Percentiles rank a stretch among this genome's conserved stretches.
These are phyloP conservation scores for Aspergillus uvarum DNA, from an alignment of 2,329 filamentous ascomycete genomes.

Conservation along the genomic window DNA sequence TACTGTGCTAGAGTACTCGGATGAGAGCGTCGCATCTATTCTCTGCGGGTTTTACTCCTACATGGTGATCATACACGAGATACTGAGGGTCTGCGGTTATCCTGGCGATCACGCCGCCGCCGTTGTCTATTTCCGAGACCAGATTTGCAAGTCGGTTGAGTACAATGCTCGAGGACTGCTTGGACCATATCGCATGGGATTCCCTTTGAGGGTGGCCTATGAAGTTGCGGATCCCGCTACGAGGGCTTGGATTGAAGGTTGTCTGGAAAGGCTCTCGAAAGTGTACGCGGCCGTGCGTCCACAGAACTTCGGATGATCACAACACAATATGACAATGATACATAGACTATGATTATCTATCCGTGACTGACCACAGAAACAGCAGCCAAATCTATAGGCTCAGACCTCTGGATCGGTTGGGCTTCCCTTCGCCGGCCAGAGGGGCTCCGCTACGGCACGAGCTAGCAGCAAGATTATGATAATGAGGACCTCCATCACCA, in stretches of 20 bases:
- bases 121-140: slow-evolving; percentile 27
- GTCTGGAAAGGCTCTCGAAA: slow-evolving; percentile 24
- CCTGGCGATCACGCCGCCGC: slow-evolving; percentile 25
- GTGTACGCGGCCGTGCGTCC: slow-evolving; percentile 26
- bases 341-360: too few species aligned
- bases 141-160: slow-evolving; percentile 34
- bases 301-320: slow-evolving; percentile 14
- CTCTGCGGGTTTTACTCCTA: slow-evolving; percentile 30
- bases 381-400: background rate
- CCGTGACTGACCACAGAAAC: too few species aligned
- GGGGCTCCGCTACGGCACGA: slow-evolving; percentile 24
- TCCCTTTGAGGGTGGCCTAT: slow-evolving; percentile 27
- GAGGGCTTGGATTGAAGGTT: slow-evolving; percentile 26
- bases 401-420: background rate
- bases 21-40: slow-evolving; percentile 23
- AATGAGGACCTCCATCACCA: slow-evolving; percentile 29
- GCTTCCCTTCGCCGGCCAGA: slow-evolving; percentile 5
- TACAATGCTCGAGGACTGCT: slow-evolving; percentile 25
- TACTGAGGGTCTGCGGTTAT: slow-evolving; percentile 22
- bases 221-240: slow-evolving; percentile 27
- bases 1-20: slow-evolving; percentile 22
- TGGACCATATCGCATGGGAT: slow-evolving; percentile 30
- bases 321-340: background rate
- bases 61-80: slow-evolving; percentile 29
- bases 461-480: slow-evolving; percentile 21